Percentiles rank a stretch among this genome's conserved stretches.
Evolutionary conservation across 2,329 filamentous ascomycete genomes (phyloP).

Genomic region (Geosmithia morbida): DNA sequence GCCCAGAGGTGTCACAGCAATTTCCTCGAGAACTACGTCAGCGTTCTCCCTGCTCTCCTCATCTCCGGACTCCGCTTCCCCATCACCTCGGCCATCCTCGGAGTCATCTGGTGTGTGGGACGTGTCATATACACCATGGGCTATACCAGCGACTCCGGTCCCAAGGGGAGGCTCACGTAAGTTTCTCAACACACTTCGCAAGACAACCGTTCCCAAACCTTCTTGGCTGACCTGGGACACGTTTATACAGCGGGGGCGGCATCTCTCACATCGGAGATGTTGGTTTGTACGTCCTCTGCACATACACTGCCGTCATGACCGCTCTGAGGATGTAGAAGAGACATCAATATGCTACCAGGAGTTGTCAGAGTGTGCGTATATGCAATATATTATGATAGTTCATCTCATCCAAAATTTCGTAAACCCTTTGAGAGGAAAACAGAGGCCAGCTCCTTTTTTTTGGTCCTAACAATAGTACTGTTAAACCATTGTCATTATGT

Average conservation of each 20-base stretch:
- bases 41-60: slow-evolving; percentile 35
- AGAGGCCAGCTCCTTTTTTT: neutral
- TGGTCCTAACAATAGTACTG: neutral
- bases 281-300: slow-evolving; percentile 25
- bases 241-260: slow-evolving; percentile 20
- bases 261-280: slow-evolving; percentile 19
- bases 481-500: neutral
- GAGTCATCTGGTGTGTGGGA: slow-evolving; percentile 34
- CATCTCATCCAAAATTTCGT: neutral
- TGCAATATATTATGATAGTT: neutral
- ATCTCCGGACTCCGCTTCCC: slow-evolving; percentile 44
- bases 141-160: slow-evolving; percentile 30
- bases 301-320: slow-evolving; percentile 22
- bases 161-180: slow-evolving; percentile 25
- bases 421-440: neutral
- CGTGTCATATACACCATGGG: slow-evolving; percentile 40
- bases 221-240: slow-evolving; percentile 6
- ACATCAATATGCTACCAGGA: too few species aligned
- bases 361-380: too few species aligned
- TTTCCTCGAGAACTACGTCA: slow-evolving; percentile 45
- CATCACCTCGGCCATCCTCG: slow-evolving; percentile 29
- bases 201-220: neutral
- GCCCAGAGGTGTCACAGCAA: slow-evolving; percentile 49
- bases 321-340: neutral
- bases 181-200: slow-evolving; percentile 4